Base-by-base conservation (phyloP, 106 monocot species). In the Chionographis japonica region DNA sequence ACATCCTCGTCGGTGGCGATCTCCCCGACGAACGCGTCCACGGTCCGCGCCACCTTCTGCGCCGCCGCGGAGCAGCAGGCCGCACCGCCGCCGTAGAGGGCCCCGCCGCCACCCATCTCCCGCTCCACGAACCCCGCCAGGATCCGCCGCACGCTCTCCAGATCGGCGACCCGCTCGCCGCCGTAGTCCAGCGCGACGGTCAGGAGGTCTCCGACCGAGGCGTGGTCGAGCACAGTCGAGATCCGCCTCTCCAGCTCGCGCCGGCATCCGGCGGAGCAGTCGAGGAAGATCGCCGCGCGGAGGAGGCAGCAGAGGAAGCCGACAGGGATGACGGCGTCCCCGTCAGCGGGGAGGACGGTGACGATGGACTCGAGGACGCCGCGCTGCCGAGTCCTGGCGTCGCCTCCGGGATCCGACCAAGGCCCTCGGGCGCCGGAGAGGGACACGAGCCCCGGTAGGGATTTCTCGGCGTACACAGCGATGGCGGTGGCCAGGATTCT, bases 281-380 rank as follows among this genome's bases (percentile, higher is more conserved):
- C 53, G 52, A 84, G 50, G 72, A 71, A 41, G 72, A 80, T 68
- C 2, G 94, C 81, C 10, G 79, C 84, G 10, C 85, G 80, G 17
- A 90, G 90, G 64, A 94, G 87, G 72, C 68, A 69, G 65, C 87
- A 94, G 53, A 94, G 80, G 74, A 90, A 90, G 13, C 78, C 82
- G 50, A 80, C 60, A 17, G 87, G 82, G 12, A 88, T 73, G 0
- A 75, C 65, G 60, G 56, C 56, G 54, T 74, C 66, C 60, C 50
- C 39, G 58, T 67, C 50, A 38, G 79, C 14, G 27, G 79, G 74
- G 50, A 83, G 66, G 50, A 85, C 52, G 53, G 71, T 37, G 52
- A 76, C 76, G 50, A 93, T 52, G 76, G 84, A 73, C 38, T 81
- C 76, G 16, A 84, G 62, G 51, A 82, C 72, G 8, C 8, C 38